Base-by-base conservation (phyloP, 129 eudicot species). In the Escallonia herrerae region DNA sequence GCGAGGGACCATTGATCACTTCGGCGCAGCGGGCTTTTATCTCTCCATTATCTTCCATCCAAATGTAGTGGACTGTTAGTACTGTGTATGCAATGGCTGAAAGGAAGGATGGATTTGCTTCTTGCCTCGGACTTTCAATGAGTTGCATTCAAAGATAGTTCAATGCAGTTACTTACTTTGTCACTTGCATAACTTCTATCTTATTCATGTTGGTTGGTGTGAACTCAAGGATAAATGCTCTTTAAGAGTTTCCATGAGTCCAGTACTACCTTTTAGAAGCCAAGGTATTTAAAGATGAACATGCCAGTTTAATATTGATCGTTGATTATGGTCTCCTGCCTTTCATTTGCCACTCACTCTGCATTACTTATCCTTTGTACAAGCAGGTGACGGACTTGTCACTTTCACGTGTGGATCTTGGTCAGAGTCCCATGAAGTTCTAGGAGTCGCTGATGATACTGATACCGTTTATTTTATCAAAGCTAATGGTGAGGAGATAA, bases 391-490 rank as follows among this genome's bases (percentile, higher is more conserved):
- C 67, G 62, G 56, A 56, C 67, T 65, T 65, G 71, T 68, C 60
- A 80, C 81, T 7, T 83, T 86, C 70, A 62, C 71, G 39, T 83
- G 71, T 74, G 99, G 99, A 64, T 68, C 78, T 64, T 93, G 96
- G 99, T 93, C 95, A 67, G 99, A 93, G 73, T 75, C 87, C 67
- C 99, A 93, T 72, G 96, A 76, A 66, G 78, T 86, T 76, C 81
- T 93, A 54, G 96, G 96, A 39, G 82, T 93, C 71, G 60, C 74
- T 79, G 99, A 93, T 75, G 83, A 77, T 54, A 64, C 79, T 8
- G 83, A 86, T 73, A 78, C 85, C 51, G 62, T 93, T 55, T 93
- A 88, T 70, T 81, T 93, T 45, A 64, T 93, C 64, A 93, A 74
- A 84, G 83, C 91, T 65, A 86, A 84, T 76, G 99, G 99, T 60